phyloP scores from a whole-genome alignment of 2,329 filamentous ascomycete species.

The Thermothelomyces thermophilus region DNA sequence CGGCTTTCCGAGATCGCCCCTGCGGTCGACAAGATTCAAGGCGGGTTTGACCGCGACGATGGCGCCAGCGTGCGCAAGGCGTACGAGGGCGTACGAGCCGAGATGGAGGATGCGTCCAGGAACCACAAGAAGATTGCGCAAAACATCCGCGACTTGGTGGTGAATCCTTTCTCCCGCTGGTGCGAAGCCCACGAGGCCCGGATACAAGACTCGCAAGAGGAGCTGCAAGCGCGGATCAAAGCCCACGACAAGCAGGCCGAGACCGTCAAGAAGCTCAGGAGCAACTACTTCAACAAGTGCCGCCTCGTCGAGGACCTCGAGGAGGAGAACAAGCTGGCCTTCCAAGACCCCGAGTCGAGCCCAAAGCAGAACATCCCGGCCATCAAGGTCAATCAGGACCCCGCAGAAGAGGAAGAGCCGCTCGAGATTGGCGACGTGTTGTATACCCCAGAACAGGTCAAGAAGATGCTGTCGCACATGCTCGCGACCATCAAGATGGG shows the following conservation, averaged over 20 bases:
- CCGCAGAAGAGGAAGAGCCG: conserved; percentile 65
- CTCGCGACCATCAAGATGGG: conserved; percentile 78
- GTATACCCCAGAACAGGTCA: conserved; percentile 79
- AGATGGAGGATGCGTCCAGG: conserved; percentile 85
- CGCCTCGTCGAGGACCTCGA: conserved; percentile 92
- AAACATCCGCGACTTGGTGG: conserved; percentile 91
- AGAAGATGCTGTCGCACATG: conserved; percentile 83
- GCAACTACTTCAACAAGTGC: conserved; percentile 98
- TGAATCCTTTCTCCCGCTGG: conserved; percentile 91
- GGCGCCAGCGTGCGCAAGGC: conserved; percentile 95
- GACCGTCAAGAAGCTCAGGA: conserved; percentile 82
- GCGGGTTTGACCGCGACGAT: conserved; percentile 85
- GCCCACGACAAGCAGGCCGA: conserved; percentile 89
- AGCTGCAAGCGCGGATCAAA: conserved; percentile 85
- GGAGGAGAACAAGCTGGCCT: conserved; percentile 97
- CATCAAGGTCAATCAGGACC: conserved; percentile 75
- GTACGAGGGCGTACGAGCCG: conserved; percentile 84
- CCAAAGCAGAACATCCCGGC: conserved; percentile 62
- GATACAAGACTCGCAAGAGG: conserved; percentile 89
- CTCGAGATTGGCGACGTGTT: conserved; percentile 87
- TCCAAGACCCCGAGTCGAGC: conserved; percentile 75
- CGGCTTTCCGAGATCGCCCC: conserved; percentile 76
- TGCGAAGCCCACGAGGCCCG: conserved; percentile 90
- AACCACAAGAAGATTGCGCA: conserved; percentile 94
- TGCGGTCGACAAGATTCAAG: conserved; percentile 70